Percentiles rank a stretch among this genome's conserved stretches.
phyloP scores from a whole-genome alignment of 2,329 filamentous ascomycete genomes.

The Colletotrichum sp. region DNA sequence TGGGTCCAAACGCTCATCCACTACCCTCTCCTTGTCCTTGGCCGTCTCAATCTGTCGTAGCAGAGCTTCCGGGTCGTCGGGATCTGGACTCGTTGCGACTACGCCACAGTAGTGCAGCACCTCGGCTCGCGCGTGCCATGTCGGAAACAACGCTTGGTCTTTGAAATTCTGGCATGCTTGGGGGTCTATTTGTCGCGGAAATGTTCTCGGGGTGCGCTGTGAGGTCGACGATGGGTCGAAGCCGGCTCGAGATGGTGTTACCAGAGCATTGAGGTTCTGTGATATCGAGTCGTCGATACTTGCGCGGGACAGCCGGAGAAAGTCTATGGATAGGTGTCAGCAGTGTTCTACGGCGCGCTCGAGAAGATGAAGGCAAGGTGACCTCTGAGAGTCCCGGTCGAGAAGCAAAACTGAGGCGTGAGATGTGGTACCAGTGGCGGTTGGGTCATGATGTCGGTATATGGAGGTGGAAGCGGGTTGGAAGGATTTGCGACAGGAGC shows the following conservation, averaged over 20 bases:
- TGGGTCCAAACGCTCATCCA: constrained; percentile 90
- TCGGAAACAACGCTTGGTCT: constrained; percentile 79
- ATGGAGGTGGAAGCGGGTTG: constrained; percentile 29
- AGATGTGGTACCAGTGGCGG: constrained; percentile 55
- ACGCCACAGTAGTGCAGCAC: constrained; percentile 88
- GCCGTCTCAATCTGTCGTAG: constrained; percentile 73
- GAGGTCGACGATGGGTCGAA: constrained; percentile 85
- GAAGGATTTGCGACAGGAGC: constrained; percentile 39
- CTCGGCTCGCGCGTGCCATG: constrained; percentile 84
- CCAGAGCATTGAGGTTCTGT: constrained; percentile 89
- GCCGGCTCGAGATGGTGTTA: constrained; percentile 72
- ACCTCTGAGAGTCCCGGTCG: constrained; percentile 73
- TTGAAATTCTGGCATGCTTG: constrained; percentile 75
- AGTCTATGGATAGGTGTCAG: constrained; percentile 64
- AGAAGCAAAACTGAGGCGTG: constrained; percentile 81
- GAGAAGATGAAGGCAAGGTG: constrained; percentile 24
- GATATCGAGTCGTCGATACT: constrained; percentile 92
- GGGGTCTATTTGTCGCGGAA: constrained; percentile 60
- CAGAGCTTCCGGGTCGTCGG: constrained; percentile 80
- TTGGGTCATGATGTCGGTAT: constrained; percentile 49
- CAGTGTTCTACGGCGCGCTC: not conserved
- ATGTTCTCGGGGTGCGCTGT: constrained; percentile 57
- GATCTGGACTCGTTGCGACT: constrained; percentile 87
- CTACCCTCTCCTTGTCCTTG: constrained; percentile 72
- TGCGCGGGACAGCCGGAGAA: constrained; percentile 83